Evolutionary conservation across 1,139 yeast species (phyloP).

Genomic region (Kurtzmaniella quercitrusa): DNA sequence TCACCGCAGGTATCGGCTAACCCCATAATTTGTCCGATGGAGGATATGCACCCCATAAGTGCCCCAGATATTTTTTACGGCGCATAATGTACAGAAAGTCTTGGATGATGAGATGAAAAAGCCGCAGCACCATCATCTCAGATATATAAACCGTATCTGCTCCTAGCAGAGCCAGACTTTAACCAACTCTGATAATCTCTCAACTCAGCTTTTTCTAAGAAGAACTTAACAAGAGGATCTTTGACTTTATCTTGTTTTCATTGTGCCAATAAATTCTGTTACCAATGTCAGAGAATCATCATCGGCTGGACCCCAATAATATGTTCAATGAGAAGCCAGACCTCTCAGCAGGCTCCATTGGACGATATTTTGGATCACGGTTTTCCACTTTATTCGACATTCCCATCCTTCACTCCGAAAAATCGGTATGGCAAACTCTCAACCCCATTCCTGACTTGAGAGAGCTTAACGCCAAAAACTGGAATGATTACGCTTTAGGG

Average conservation of each 20-base stretch:
- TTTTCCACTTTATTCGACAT: constrained; percentile 14
- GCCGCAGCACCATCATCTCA: no score
- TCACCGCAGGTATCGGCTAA: background rate
- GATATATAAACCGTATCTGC: no score
- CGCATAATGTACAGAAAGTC: background rate
- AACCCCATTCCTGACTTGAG: constrained; percentile 55
- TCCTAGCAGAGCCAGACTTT: no score
- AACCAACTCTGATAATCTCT: no score
- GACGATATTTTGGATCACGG: constrained; percentile 32
- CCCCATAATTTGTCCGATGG: no score
- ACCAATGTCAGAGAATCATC: background rate
- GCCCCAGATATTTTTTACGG: background rate
- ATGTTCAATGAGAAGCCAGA: constrained; percentile 17
- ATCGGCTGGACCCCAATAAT: constrained; percentile 1
- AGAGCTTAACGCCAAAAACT: constrained; percentile 43
- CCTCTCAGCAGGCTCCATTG: constrained; percentile 19
- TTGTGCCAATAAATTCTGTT: background rate
- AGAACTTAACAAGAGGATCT: no score
- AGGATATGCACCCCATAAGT: background rate
- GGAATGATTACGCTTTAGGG: constrained; percentile 63
- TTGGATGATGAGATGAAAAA: background rate
- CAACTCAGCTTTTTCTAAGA: no score
- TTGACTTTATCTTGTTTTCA: background rate
- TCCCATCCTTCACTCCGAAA: constrained; percentile 11
- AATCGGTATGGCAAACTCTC: constrained; percentile 18